Percentiles rank a stretch among this genome's conserved stretches.
phyloP scores from a whole-genome alignment of 2,329 filamentous ascomycete genomes.

The Pseudogymnoascus sp. region DNA sequence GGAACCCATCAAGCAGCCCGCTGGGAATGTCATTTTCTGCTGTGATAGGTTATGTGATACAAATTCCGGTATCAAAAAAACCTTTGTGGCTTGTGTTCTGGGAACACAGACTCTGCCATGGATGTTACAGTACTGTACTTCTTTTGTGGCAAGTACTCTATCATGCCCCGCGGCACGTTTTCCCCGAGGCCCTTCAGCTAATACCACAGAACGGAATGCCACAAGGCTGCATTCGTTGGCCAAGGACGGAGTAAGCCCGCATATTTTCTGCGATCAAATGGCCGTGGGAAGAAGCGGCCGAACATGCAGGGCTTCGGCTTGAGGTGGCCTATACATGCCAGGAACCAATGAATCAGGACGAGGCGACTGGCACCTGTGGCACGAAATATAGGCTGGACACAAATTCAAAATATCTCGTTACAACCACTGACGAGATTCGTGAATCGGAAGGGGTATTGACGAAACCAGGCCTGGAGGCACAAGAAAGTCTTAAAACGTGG shows the following conservation, averaged over 20 bases:
- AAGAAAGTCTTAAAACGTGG: conserved; percentile 3
- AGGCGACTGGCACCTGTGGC: conserved; percentile 3
- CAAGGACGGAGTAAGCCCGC: conserved; percentile 4
- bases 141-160: background rate
- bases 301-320: conserved; percentile 2
- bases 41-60: background rate
- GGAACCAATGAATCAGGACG: conserved; percentile 8
- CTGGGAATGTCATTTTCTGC: background rate
- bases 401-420: conserved; percentile 1
- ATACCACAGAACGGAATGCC: conserved; percentile 6
- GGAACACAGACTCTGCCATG: background rate
- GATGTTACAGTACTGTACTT: background rate
- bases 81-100: conserved; percentile 11
- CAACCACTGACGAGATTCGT: background rate
- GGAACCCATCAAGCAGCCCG: background rate
- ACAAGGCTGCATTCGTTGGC: conserved; percentile 10
- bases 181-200: background rate
- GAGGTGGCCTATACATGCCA: conserved; percentile 4
- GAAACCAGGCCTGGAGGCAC: background rate
- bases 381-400: conserved; percentile 7
- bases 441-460: background rate
- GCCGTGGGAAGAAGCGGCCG: background rate
- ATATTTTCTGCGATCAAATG: conserved; percentile 3
- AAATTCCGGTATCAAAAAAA: conserved; percentile 6
- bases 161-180: conserved; percentile 6